Conservation (phyloP, 768 basidiomycete genomes). For the Filobasidium floriforme region DNA sequence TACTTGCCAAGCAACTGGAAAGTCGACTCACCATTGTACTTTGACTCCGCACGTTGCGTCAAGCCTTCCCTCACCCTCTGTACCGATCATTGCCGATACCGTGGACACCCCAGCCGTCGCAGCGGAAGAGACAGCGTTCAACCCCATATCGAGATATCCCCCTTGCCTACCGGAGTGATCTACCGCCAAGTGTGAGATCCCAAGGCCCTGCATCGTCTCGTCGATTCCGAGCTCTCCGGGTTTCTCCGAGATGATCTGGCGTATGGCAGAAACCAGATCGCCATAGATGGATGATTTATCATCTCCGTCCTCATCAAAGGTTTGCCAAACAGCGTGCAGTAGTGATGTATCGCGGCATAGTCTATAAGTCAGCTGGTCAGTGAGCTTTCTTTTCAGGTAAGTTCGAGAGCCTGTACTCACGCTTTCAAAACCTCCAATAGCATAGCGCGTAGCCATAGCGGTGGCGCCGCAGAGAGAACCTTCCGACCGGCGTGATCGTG, state of each 20-base stretch:
- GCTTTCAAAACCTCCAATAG: slow-evolving; percentile 89
- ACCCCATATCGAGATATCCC: slow-evolving; percentile 39
- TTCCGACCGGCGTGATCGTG: slow-evolving; percentile 48
- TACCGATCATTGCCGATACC: slow-evolving; percentile 76
- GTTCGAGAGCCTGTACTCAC: slow-evolving; percentile 19
- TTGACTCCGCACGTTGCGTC: slow-evolving; percentile 70
- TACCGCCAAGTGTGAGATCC: slow-evolving; percentile 7
- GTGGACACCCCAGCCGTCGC: slow-evolving; percentile 76
- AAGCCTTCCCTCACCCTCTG: slow-evolving; percentile 62
- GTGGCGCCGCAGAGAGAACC: slow-evolving; percentile 46
- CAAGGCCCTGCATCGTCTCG: slow-evolving; percentile 60
- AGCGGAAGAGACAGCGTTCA: slow-evolving; percentile 71
- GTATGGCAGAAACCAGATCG: slow-evolving; percentile 71
- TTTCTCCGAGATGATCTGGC: slow-evolving; percentile 79
- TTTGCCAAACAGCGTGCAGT: slow-evolving; percentile 31
- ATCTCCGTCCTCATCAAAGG: slow-evolving; percentile 28
- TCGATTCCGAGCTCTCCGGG: slow-evolving; percentile 71
- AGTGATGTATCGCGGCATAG: slow-evolving; percentile 39
- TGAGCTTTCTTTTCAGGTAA: neutral
- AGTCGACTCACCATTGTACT: slow-evolving; percentile 66
- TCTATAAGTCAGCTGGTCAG: slow-evolving; percentile 17
- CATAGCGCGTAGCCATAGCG: slow-evolving; percentile 80
- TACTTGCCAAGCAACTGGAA: neutral
- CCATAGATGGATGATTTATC: slow-evolving; percentile 38
- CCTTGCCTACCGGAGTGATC: neutral